Conservation (phyloP, 2,329 filamentous ascomycete species). For the Fusarium stilboides region DNA sequence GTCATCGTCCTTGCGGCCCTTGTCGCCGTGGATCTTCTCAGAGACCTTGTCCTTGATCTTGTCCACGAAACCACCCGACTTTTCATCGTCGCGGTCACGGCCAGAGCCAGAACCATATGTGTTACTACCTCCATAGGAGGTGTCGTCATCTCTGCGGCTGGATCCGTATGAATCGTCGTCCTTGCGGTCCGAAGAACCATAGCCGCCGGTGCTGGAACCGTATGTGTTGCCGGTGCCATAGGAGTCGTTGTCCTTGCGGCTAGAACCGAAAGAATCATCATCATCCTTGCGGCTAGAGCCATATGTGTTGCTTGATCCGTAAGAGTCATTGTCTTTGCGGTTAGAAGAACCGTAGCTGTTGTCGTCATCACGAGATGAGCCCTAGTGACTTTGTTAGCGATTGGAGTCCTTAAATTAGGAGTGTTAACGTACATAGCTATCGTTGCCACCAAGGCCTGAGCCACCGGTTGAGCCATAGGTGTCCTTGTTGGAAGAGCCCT, state of each 20-base stretch:
- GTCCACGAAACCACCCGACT: conserved; percentile 64
- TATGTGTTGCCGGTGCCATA: too few species aligned
- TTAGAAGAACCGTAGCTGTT: conserved; percentile 1
- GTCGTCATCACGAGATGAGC: conserved; percentile 28
- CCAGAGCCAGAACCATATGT: neutral
- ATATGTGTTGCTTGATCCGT: conserved; percentile 15
- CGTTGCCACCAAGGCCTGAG: conserved; percentile 14
- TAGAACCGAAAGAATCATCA: too few species aligned
- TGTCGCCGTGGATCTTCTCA: conserved; percentile 61
- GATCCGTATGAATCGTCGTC: conserved; percentile 5
- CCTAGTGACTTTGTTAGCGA: neutral
- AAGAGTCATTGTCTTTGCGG: conserved; percentile 13
- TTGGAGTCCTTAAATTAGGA: neutral
- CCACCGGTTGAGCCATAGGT: conserved; percentile 19
- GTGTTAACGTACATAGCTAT: conserved; percentile 16
- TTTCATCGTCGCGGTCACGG: conserved; percentile 38
- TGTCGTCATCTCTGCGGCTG: neutral
- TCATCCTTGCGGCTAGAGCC: conserved; percentile 5
- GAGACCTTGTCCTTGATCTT: conserved; percentile 74
- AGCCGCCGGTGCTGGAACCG: neutral
- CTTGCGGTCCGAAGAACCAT: conserved; percentile 1
- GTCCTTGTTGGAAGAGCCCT: conserved; percentile 1
- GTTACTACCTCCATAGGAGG: too few species aligned
- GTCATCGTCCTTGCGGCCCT: conserved; percentile 51
- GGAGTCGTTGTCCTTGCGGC: neutral